Conservation (phyloP, 2,329 filamentous ascomycete species). For the Verticillium nonalfalfae region DNA sequence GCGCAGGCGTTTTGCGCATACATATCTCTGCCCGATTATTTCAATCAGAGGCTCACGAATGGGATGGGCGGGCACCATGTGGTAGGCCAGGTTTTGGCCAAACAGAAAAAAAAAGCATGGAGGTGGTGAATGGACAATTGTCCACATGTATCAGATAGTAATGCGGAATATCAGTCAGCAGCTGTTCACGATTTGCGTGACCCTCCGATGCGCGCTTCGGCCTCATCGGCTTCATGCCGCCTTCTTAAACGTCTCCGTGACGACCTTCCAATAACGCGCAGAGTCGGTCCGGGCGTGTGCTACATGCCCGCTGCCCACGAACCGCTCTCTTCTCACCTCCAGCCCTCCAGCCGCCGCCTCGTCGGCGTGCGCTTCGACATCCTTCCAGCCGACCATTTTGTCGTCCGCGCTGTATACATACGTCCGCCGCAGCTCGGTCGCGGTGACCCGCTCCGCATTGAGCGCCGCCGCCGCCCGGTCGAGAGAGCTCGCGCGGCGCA, state of each 20-base stretch:
- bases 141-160: neutral
- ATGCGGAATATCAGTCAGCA: neutral
- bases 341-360: slow-evolving; percentile 32
- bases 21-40: neutral
- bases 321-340: slow-evolving; percentile 35
- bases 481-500: slow-evolving; percentile 21
- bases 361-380: slow-evolving; percentile 41
- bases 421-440: slow-evolving; percentile 34
- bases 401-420: slow-evolving; percentile 48
- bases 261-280: slow-evolving; percentile 42
- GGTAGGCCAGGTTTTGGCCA: neutral
- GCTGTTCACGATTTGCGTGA: neutral
- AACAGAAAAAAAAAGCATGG: neutral
- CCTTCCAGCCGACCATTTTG: slow-evolving; percentile 34
- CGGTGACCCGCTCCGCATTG: slow-evolving; percentile 24
- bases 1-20: neutral
- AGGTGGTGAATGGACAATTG: neutral
- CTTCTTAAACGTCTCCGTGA: slow-evolving; percentile 39
- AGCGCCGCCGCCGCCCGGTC: slow-evolving; percentile 27
- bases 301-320: slow-evolving; percentile 42
- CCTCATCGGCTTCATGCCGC: neutral
- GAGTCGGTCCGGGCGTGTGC: slow-evolving; percentile 38
- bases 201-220: neutral
- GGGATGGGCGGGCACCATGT: neutral
- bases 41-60: neutral